Evolutionary conservation across 1,139 yeast genomes (phyloP).

Genomic region (Blastobotrys persicus): DNA sequence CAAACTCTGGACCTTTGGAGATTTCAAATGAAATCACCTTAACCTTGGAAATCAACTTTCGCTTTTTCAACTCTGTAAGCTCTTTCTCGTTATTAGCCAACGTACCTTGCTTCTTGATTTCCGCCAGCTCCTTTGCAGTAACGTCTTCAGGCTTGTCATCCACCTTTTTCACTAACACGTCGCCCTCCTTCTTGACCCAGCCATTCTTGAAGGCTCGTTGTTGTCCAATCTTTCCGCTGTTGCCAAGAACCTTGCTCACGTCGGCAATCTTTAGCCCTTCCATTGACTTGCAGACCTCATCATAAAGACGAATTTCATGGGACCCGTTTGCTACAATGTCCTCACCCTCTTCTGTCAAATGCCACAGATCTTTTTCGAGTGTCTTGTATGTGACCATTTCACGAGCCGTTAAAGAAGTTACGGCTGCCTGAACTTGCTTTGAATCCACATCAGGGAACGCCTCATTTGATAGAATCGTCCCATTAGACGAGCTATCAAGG

Average conservation of each 20-base stretch:
- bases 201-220: constrained; percentile 98
- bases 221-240: constrained; percentile 87
- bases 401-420: constrained; percentile 83
- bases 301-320: constrained; percentile 80
- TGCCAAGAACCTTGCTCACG: constrained; percentile 73
- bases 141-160: constrained; percentile 56
- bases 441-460: constrained; percentile 54
- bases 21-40: constrained; percentile 76
- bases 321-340: constrained; percentile 79
- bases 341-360: constrained; percentile 76
- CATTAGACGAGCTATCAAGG: constrained; percentile 52
- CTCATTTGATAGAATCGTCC: constrained; percentile 57
- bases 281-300: constrained; percentile 68
- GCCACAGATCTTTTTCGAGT: constrained; percentile 74
- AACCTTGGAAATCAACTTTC: constrained; percentile 74
- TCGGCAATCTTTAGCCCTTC: constrained; percentile 83
- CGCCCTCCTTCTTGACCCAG: constrained; percentile 90
- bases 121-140: constrained; percentile 62
- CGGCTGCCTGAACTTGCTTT: constrained; percentile 65
- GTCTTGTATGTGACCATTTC: constrained; percentile 74
- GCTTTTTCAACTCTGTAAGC: constrained; percentile 83
- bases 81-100: constrained; percentile 58
- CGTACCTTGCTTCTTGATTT: constrained; percentile 58
- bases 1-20: constrained; percentile 79
- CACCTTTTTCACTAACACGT: constrained; percentile 58